Percentiles rank a stretch among this genome's conserved stretches.
Evolutionary conservation across 176 grass and related monocot species (phyloP).

Genomic region (Panicum miliaceum): DNA sequence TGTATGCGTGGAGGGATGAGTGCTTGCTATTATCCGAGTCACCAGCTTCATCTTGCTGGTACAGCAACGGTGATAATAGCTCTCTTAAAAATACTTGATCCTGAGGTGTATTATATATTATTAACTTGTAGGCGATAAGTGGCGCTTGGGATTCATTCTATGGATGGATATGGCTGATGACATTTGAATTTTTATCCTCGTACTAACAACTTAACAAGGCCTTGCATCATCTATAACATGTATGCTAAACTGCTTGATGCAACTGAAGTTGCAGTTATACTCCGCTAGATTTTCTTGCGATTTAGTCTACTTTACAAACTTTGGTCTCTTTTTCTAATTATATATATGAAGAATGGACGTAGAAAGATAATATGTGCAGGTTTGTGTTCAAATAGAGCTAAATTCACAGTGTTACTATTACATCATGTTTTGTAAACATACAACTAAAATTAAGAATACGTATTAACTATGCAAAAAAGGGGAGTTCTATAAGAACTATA

Average conservation of each 20-base stretch:
- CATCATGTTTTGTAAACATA: not conserved
- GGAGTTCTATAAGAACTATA: too few relatives aligned
- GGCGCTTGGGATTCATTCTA: not conserved
- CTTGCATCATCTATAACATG: not conserved
- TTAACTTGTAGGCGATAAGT: not conserved
- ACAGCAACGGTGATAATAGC: not conserved
- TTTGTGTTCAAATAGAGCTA: not conserved
- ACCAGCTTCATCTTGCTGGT: slow-evolving; percentile 30
- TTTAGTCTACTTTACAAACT: not conserved
- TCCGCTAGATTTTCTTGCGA: not conserved
- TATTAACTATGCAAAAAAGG: too few relatives aligned
- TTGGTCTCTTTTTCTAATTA: not conserved
- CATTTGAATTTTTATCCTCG: not conserved
- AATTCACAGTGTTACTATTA: not conserved
- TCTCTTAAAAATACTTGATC: not conserved
- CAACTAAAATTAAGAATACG: not conserved
- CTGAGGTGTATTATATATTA: not conserved
- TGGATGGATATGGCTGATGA: not conserved
- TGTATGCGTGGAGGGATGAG: slow-evolving; percentile 26
- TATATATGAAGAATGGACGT: not conserved
- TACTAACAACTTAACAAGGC: not conserved
- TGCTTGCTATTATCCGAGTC: slow-evolving; percentile 38
- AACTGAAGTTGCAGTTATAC: not conserved
- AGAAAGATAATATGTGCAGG: not conserved
- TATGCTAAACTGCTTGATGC: not conserved